Evolutionary conservation across 345 rosid species (phyloP).

Genomic region (Lumnitzera littorea): DNA sequence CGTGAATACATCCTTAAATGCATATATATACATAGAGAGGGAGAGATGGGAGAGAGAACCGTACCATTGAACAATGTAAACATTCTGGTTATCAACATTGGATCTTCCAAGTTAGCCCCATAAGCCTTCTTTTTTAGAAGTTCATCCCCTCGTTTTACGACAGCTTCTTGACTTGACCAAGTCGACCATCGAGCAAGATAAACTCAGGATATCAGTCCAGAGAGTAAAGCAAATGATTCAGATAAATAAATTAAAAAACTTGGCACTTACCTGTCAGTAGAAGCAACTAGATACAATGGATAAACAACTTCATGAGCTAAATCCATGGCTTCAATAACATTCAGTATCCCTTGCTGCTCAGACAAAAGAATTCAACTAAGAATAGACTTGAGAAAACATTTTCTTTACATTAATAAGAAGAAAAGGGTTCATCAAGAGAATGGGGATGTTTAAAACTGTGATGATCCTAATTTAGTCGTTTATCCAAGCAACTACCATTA

Average conservation of each 20-base stretch:
- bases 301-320: constrained; percentile 67
- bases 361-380: constrained; percentile 2
- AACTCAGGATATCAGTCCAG: background rate
- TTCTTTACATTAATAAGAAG: background rate
- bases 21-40: background rate
- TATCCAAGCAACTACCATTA: too few species aligned
- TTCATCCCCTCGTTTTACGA: constrained; percentile 79
- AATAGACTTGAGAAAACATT: constrained; percentile 3
- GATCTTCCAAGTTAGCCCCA: constrained; percentile 71
- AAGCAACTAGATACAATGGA: constrained; percentile 71
- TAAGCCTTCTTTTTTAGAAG: constrained; percentile 73
- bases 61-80: constrained; percentile 76
- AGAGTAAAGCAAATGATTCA: too few species aligned
- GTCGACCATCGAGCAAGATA: constrained; percentile 22
- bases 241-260: background rate
- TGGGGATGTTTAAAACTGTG: too few species aligned
- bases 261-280: constrained; percentile 54
- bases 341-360: constrained; percentile 78
- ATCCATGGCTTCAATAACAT: constrained; percentile 75
- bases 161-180: constrained; percentile 72
- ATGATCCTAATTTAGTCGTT: too few species aligned
- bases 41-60: constrained; percentile 10
- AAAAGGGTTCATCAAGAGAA: background rate
- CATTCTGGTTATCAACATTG: constrained; percentile 53
- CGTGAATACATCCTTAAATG: too few species aligned